Evolutionary conservation across 2,329 filamentous ascomycete species (phyloP), one percentile per base, ranked within the genome.

Genomic region (Zymoseptoria crescenta): DNA sequence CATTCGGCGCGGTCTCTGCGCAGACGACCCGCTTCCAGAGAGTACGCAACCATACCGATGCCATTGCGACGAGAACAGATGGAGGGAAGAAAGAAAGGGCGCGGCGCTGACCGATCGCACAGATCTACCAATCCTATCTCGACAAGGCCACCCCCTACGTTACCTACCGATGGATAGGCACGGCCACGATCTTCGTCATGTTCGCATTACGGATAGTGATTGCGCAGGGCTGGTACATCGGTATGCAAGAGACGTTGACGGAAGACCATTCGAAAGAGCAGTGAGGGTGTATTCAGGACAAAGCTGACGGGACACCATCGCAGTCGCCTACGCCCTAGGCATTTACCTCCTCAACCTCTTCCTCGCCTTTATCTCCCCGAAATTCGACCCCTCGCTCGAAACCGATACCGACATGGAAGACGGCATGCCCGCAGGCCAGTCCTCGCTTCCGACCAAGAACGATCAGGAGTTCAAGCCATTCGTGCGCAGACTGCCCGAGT

Each of bases 261-360:
- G 1, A 16, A 41, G 10, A 41, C 10, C 35, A 41, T 35, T 10
- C 10, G 21, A 24, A 20, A 35, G 52, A 45, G 24, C 4, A 48
- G 50, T 28, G 28, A 13, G 56, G 48, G 58, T 58, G 54, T 54
- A 63, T 56, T 52, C 35, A 16, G 35, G 35, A n/a, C 35, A 45
- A 45, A 45, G 35, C 35, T 45, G 13, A 45, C 35, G 4, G 35
- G 16, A 16, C 35, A 45, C 7, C 13, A 4, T 16, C 8, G 50
- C 68, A 96, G 94, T 99, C 70, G 93, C 92, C 67, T 99, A 99
- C 77, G 94, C 93, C 45, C 86, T 99, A 58, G 94, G 93, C 68
- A 99, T 99, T 77, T 99, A 99, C 81, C 89, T 99, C 53, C 87
- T 99, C 62, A 99, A 99, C 79, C 86, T 99, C 62, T 99, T 99